These are phyloP conservation scores for Myriangium duriaei DNA, from an alignment of 2,329 filamentous ascomycete genomes.

Conservation along the genomic window DNA sequence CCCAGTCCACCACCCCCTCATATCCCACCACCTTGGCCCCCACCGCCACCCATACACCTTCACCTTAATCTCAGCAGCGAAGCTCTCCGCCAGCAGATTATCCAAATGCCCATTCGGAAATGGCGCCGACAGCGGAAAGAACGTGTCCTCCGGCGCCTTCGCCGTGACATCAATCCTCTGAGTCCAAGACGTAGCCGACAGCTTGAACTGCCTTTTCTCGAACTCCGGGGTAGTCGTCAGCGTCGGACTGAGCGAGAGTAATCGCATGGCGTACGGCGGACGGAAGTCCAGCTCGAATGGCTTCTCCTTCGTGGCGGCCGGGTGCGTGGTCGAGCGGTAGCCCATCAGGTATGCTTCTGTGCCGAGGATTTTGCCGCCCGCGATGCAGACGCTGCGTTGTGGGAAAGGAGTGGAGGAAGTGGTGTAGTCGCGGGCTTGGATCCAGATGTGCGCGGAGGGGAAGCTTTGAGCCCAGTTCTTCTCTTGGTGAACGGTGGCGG, in stretches of 20 bases:
- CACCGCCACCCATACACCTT: constrained; percentile 28
- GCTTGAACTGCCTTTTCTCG: constrained; percentile 25
- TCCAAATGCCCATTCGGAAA: constrained; percentile 34
- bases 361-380: constrained; percentile 29
- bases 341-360: constrained; percentile 35
- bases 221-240: constrained; percentile 31
- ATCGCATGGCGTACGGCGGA: constrained; percentile 31
- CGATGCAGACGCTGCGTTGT: constrained; percentile 21
- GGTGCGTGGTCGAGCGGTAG: constrained; percentile 25
- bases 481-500: constrained; percentile 34
- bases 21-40: constrained; percentile 22
- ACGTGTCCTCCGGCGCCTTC: constrained; percentile 29
- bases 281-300: constrained; percentile 29
- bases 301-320: constrained; percentile 3
- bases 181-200: constrained; percentile 28
- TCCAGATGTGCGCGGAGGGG: constrained; percentile 32
- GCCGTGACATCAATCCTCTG: constrained; percentile 30
- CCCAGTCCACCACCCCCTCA: constrained; percentile 22
- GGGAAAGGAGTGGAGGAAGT: not conserved
- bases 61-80: constrained; percentile 32
- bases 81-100: constrained; percentile 35
- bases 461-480: constrained; percentile 40
- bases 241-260: constrained; percentile 29
- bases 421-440: constrained; percentile 23
- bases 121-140: constrained; percentile 34